Evolutionary conservation across 805 yeast species (phyloP).

Genomic region (Lachancea sp.): DNA sequence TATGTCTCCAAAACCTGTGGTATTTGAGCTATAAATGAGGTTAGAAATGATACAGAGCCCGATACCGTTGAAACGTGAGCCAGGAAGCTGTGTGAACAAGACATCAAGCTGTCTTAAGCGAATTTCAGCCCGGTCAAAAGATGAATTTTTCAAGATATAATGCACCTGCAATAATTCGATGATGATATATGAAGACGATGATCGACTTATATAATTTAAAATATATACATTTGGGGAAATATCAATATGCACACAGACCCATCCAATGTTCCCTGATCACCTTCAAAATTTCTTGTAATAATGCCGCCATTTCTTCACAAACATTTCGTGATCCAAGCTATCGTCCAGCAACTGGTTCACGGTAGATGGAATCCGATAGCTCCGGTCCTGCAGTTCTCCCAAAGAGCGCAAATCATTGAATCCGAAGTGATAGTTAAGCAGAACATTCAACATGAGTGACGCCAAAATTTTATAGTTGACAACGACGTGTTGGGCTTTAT

Average conservation of each 20-base stretch:
- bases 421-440: conserved; percentile 48
- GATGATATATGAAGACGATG: neutral
- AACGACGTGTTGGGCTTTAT: conserved; percentile 32
- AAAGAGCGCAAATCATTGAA: conserved; percentile 34
- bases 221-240: neutral
- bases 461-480: conserved; percentile 38
- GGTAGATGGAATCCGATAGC: conserved; percentile 28
- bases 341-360: conserved; percentile 19
- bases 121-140: too few relatives aligned
- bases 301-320: conserved; percentile 32
- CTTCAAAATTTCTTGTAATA: conserved; percentile 30
- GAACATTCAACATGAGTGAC: conserved; percentile 36
- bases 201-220: too few relatives aligned
- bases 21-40: conserved; percentile 44
- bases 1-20: conserved; percentile 55
- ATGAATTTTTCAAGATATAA: too few relatives aligned
- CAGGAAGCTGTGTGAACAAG: conserved; percentile 18
- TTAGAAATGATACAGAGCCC: conserved; percentile 41
- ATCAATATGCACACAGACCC: neutral
- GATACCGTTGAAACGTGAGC: conserved; percentile 32
- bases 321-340: conserved; percentile 20
- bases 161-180: neutral
- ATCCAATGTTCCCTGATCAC: neutral
- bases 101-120: too few relatives aligned
- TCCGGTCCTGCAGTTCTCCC: conserved; percentile 19